A percentile compares a stretch with the other conserved stretches of the same genome.
Evolutionary conservation across 2,329 filamentous ascomycete genomes (phyloP).

Genomic region (Emergomyces pasteurianus): DNA sequence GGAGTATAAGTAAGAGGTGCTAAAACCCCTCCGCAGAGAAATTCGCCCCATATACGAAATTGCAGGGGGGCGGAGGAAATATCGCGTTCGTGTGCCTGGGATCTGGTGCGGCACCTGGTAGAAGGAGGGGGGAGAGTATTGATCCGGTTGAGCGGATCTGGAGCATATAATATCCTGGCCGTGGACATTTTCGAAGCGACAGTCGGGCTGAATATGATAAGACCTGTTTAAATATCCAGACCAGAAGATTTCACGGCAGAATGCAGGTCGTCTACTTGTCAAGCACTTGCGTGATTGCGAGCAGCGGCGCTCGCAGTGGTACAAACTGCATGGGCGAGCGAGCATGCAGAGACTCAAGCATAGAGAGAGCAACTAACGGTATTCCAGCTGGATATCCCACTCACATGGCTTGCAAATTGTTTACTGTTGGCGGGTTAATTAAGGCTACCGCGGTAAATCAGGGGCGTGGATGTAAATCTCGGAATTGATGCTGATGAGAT

Average conservation of each 20-base stretch:
- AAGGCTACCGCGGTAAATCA: background rate
- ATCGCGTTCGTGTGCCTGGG: background rate
- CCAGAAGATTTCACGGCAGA: background rate
- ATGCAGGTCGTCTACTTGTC: background rate
- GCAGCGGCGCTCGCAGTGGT: constrained; percentile 12
- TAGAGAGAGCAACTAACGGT: constrained; percentile 9
- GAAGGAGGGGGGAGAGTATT: background rate
- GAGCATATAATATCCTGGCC: background rate
- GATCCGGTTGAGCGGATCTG: background rate
- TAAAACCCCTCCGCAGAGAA: background rate
- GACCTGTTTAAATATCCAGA: background rate
- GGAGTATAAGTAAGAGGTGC: background rate
- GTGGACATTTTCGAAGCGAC: background rate
- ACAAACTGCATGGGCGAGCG: constrained; percentile 20
- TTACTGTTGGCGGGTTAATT: background rate
- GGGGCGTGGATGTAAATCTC: background rate
- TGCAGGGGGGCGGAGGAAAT: background rate
- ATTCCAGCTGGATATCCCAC: background rate
- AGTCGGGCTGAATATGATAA: background rate
- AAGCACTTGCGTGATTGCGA: background rate
- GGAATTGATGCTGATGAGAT: background rate
- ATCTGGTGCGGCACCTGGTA: background rate
- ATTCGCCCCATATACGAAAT: background rate
- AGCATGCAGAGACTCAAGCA: constrained; percentile 24
- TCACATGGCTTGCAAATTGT: background rate